A percentile compares a stretch with the other conserved stretches of the same genome.
phyloP scores from a whole-genome alignment of 225 moss, liverwort and hornwort genomes.

The Physcomitrium patens region DNA sequence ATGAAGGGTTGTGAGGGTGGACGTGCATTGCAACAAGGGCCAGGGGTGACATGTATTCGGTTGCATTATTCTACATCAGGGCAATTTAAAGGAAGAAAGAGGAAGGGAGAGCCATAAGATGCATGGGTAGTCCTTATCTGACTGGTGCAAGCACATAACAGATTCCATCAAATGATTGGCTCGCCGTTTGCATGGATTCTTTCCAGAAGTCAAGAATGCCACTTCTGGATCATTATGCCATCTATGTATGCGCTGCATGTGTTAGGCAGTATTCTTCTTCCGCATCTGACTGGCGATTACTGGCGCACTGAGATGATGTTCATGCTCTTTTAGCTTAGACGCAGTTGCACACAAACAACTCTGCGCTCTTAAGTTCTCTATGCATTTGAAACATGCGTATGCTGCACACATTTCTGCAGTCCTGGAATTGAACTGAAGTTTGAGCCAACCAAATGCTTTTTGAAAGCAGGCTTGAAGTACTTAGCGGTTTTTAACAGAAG shows the following conservation, averaged over 20 bases:
- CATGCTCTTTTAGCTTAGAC: too few relatives aligned
- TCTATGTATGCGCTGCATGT: not conserved
- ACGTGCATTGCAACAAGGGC: constrained; percentile 64
- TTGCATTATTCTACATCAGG: constrained; percentile 32
- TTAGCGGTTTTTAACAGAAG: too few relatives aligned
- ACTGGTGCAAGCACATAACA: constrained; percentile 25
- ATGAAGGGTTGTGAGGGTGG: constrained; percentile 99
- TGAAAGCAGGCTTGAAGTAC: too few relatives aligned
- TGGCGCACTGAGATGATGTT: too few relatives aligned
- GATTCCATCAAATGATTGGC: constrained; percentile 42
- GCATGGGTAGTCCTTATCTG: constrained; percentile 32
- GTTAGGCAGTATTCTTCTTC: constrained; percentile 2
- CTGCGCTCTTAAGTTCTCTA: too few relatives aligned
- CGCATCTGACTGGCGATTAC: not conserved
- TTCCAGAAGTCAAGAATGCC: constrained; percentile 17
- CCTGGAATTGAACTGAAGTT: too few relatives aligned
- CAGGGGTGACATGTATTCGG: constrained; percentile 31
- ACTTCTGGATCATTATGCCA: constrained; percentile 21
- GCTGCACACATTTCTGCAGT: too few relatives aligned
- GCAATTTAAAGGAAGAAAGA: not conserved
- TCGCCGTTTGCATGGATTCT: constrained; percentile 32
- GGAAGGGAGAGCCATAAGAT: constrained; percentile 29
- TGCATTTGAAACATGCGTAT: too few relatives aligned
- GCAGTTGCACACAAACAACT: too few relatives aligned
- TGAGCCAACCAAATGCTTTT: too few relatives aligned